Base-by-base conservation (phyloP, 768 basidiomycete species). In the Rhodotorula babjevae region DNA sequence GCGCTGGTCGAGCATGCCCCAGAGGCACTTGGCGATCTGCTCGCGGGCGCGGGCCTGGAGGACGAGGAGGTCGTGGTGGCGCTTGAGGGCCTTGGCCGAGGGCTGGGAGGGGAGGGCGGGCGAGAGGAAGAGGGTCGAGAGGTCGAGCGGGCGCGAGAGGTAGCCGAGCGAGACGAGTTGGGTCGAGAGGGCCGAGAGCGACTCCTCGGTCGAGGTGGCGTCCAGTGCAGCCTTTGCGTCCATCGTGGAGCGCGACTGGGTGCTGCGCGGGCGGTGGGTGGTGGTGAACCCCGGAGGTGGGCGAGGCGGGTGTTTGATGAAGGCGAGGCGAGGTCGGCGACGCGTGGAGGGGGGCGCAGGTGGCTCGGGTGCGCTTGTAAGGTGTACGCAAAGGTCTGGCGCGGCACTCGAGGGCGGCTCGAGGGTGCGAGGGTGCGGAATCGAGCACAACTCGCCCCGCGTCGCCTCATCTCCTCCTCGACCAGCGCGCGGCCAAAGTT, bases 71-170 rank as follows among this genome's bases (percentile, higher is more conserved):
- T 68, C 67, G 10, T 68, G 50, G 61, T 68, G 61, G 27, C 46
- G 46, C 60, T 61, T 53, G 67, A 62, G 50, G 29, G 50, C 27
- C 14, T 61, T 61, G 23, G 60, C 23, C 18, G 67, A 68, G 47
- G 64, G 16, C 19, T n/a, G 16, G 29, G 63, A 27, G 12, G 69
- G 63, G 29, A 58, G 27, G 1, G 63, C n/a, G 8, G 65, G 55
- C 25, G 70, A 0, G 44, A 61, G 40, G 65, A 71, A 66, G 61
- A 62, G 65, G 14, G 65, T 53, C 14, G 25, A 4, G 50, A 72
- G 71, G 57, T 67, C 71, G 56, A 72, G 49, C 2, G 71, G 71
- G 12, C 66, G 65, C 19, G 71, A 46, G 49, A 64, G 61, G 65
- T 44, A 59, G 27, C 66, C 66, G 61, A 19, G 62, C 3, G 71